Base-by-base conservation (phyloP, 352 stramenopile genomes). In the Phytopythium cucurbitacearum region DNA sequence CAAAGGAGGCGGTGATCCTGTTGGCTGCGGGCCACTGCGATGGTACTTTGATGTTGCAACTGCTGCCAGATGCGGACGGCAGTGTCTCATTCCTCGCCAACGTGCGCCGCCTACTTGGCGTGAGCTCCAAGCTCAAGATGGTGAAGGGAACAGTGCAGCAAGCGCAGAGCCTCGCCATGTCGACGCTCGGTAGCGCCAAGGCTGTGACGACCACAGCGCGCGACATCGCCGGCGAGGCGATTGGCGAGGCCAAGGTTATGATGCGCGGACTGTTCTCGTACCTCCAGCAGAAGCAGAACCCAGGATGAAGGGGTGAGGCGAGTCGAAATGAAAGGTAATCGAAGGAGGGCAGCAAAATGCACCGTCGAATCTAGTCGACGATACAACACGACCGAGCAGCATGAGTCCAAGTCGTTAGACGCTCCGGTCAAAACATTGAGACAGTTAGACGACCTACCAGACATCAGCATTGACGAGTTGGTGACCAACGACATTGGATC, bases 81-180 rank as follows among this genome's bases (percentile, higher is more conserved):
- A 88, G 78, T 0, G 68, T 95, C 9, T 93, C 85, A 5, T 74
- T 95, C 35, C 45, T 95, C 28, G 60, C 73, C 1, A 91, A 83
- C 40, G 63, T 94, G 12, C 71, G 85, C 13, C 76, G 83, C 16
- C 61, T 94, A 28, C 67, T 95, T 1, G 83, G 81, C 7, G 74
- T 95, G 13, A 91, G 72, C 44, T 84, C 84, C 9, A 90, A 87
- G 53, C 69, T 94, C 34, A 94, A 95, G 56, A 86, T 89, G 38
- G 84, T 95, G 37, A 93, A 92, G 48, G 85, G 82, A 12, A 94
- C 85, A 0, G 84, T 95, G 37, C 84, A 94, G 54, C 85, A 95
- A 44, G 85, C 85, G n/a, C 84, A 95, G 53, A 91, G 73, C 10
- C 62, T 95, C 8, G 85, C 84, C 8, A 79, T 89, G 67, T 90